phyloP scores from a whole-genome alignment of 495 filamentous ascomycete species.

The Aspergillus wentii region DNA sequence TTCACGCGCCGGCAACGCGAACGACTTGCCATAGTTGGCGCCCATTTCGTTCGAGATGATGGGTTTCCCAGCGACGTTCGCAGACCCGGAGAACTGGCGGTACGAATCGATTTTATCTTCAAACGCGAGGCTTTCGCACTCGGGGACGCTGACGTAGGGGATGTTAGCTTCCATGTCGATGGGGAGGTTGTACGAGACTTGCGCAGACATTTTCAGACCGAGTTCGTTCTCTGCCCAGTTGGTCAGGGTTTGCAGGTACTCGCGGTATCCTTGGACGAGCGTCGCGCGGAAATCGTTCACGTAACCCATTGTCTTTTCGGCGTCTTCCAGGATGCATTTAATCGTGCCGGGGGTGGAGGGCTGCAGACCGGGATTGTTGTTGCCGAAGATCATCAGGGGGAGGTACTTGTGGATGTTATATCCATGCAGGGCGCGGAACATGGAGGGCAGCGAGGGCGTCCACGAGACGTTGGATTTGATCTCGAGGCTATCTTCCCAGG shows the following conservation, averaged over 20 bases:
- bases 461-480: conserved; percentile 35
- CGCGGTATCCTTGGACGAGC: conserved; percentile 27
- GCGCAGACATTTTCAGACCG: conserved; percentile 36
- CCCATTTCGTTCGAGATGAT: conserved; percentile 41
- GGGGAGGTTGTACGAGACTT: conserved; percentile 44
- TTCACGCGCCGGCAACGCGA: conserved; percentile 17
- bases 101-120: conserved; percentile 37
- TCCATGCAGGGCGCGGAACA: conserved; percentile 29
- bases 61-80: conserved; percentile 28
- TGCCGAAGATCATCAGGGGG: conserved; percentile 17
- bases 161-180: conserved; percentile 41
- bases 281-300: conserved; percentile 28
- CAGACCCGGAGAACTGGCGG: conserved; percentile 41
- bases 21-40: conserved; percentile 20
- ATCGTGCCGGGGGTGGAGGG: conserved; percentile 10
- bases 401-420: conserved; percentile 21
- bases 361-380: conserved; percentile 24
- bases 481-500: conserved; percentile 50
- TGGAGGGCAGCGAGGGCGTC: conserved; percentile 37
- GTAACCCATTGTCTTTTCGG: conserved; percentile 19
- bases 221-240: conserved; percentile 27
- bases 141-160: conserved; percentile 37
- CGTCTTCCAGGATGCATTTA: conserved; percentile 18
- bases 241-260: conserved; percentile 25
- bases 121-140: conserved; percentile 43